These are phyloP conservation scores for Didymellaceae sp. DNA, from an alignment of 2,329 filamentous ascomycete genomes.

Conservation along the genomic window DNA sequence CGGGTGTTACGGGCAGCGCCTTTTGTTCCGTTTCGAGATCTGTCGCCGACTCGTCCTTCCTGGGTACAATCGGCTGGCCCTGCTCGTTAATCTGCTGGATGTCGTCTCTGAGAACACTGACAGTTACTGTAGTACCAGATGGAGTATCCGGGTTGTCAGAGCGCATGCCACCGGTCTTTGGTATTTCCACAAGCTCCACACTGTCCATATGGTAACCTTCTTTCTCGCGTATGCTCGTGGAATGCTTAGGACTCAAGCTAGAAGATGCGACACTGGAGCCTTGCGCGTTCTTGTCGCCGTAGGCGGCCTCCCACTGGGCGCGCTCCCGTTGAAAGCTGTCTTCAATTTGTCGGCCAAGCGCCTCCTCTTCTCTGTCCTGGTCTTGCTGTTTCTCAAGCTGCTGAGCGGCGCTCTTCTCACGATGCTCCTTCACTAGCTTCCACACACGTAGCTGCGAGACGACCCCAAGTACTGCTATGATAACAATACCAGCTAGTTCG, in stretches of 20 bases:
- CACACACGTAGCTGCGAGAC: constrained; percentile 87
- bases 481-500: constrained; percentile 78
- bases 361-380: constrained; percentile 70
- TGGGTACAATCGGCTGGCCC: constrained; percentile 32
- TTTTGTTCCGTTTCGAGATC: constrained; percentile 1
- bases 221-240: constrained; percentile 42
- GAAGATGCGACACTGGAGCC: constrained; percentile 61
- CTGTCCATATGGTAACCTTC: constrained; percentile 53
- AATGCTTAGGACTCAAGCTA: constrained; percentile 41
- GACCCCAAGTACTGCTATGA: constrained; percentile 76
- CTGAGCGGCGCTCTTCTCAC: constrained; percentile 55
- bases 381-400: constrained; percentile 62
- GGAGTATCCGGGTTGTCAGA: constrained; percentile 38
- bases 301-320: constrained; percentile 76
- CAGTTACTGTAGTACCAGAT: constrained; percentile 56
- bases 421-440: constrained; percentile 71
- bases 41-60: not conserved
- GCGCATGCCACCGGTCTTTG: constrained; percentile 53
- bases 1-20: constrained; percentile 11
- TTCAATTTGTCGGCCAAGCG: constrained; percentile 71
- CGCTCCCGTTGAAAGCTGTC: constrained; percentile 67
- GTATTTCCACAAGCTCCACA: constrained; percentile 64
- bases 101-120: constrained; percentile 62
- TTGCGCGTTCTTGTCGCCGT: constrained; percentile 65
- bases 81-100: constrained; percentile 43